Evolutionary conservation across 2,329 filamentous ascomycete species (phyloP), one percentile per base, ranked within the genome.

Genomic region (Colletotrichum caudatum): DNA sequence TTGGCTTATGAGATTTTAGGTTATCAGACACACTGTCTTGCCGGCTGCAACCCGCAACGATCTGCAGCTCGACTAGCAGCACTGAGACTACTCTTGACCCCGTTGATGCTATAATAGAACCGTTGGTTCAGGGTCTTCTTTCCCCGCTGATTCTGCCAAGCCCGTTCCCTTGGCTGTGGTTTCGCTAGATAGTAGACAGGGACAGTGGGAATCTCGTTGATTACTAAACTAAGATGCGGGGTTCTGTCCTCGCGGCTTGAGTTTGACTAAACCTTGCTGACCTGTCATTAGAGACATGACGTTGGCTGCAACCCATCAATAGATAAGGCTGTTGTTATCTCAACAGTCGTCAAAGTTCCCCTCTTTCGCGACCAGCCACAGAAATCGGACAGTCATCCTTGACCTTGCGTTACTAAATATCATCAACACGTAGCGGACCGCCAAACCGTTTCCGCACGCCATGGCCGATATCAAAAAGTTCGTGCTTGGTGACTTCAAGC

Each of bases 401-500:
- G 0, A 12, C 2, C 39, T 54, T 29, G 35, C 11, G n/a, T 26
- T 18, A 33, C 37, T 7, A 7, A 14, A 11, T 9, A 18, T 16
- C 12, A 20, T n/a, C 2, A n/a, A 35, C 18, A 29, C 23, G 23
- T 12, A 39, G 4, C 59, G 35, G 18, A 37, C 23, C 9, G 44
- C n/a, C 33, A 20, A 46, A 12, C 7, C 57, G 5, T 37, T 35
- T 3, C n/a, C 16, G 18, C 23, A 26, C 1, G 39, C 7, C 54
- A 72, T 72, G 69, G 14, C 39, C 12, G 59, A 74, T 23, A 54
- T 76, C 65, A 77, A 88, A 65, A 88, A 80, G 2, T 92, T 86
- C 77, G 79, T 85, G 33, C 84, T 93, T 0, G 91, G 91, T 23
- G 86, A 92, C 80, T 93, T 92, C 83, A 81, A 86, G 72, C 87